Percentiles rank a stretch among this genome's conserved stretches.
Evolutionary conservation across 2,329 filamentous ascomycete genomes (phyloP).

Genomic region (Colletotrichum sp.): DNA sequence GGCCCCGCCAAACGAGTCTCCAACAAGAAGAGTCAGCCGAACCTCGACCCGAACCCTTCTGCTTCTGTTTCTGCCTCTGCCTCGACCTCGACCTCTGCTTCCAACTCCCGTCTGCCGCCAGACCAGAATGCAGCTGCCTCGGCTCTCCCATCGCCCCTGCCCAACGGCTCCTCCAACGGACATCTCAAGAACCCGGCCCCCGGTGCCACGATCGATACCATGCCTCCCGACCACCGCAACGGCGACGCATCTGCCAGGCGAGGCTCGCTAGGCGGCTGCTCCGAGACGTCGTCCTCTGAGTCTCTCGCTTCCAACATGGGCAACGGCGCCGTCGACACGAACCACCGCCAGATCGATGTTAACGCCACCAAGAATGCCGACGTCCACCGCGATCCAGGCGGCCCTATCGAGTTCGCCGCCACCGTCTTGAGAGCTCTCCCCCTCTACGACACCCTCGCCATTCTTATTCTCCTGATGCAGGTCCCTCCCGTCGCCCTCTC

Average conservation of each 20-base stretch:
- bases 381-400: slow-evolving; percentile 74
- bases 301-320: slow-evolving; percentile 43
- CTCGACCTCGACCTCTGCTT: slow-evolving; percentile 26
- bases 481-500: slow-evolving; percentile 88
- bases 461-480: slow-evolving; percentile 93
- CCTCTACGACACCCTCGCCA: slow-evolving; percentile 92
- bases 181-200: slow-evolving; percentile 19
- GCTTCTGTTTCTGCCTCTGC: background rate
- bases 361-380: slow-evolving; percentile 71
- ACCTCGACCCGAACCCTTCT: slow-evolving; percentile 38
- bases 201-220: slow-evolving; percentile 33
- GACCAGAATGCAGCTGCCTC: slow-evolving; percentile 32
- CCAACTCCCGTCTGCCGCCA: slow-evolving; percentile 23
- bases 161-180: slow-evolving; percentile 32
- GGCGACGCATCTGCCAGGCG: slow-evolving; percentile 48
- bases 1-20: slow-evolving; percentile 51
- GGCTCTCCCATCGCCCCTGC: slow-evolving; percentile 25
- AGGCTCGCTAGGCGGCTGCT: slow-evolving; percentile 56
- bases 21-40: slow-evolving; percentile 51
- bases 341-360: slow-evolving; percentile 72
- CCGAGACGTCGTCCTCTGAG: slow-evolving; percentile 61
- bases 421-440: slow-evolving; percentile 91
- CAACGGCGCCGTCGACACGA: slow-evolving; percentile 46
- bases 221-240: slow-evolving; percentile 45
- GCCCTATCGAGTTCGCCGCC: slow-evolving; percentile 77